Conservation (phyloP, 768 basidiomycete genomes). For the Saitozyma sp. region DNA sequence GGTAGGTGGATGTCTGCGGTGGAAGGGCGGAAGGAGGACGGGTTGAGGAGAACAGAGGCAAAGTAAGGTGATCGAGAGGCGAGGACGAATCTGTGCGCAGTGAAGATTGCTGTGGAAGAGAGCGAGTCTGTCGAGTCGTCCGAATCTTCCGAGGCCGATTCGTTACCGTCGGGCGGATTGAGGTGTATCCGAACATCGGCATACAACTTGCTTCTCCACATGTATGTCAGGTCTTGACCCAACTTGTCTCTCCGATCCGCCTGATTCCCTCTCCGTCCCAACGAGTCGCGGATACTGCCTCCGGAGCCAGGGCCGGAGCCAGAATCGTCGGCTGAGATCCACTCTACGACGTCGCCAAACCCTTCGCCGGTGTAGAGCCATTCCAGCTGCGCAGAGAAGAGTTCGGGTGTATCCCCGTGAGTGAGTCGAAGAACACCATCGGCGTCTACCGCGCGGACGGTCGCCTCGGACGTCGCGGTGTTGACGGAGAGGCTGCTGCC, state of each 20-base stretch:
- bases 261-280: slow-evolving; percentile 54
- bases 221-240: slow-evolving; percentile 88
- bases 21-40: slow-evolving; percentile 57
- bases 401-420: slow-evolving; percentile 61
- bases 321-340: slow-evolving; percentile 42
- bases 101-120: slow-evolving; percentile 76
- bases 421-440: slow-evolving; percentile 30
- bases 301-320: not conserved
- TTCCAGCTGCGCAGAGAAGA: slow-evolving; percentile 87
- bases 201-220: slow-evolving; percentile 94
- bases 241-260: slow-evolving; percentile 75
- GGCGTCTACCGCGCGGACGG: slow-evolving; percentile 8
- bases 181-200: slow-evolving; percentile 85
- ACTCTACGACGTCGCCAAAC: slow-evolving; percentile 63
- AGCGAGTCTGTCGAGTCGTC: slow-evolving; percentile 25
- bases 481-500: slow-evolving; percentile 13
- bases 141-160: slow-evolving; percentile 13
- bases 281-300: slow-evolving; percentile 53
- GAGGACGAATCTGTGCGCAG: slow-evolving; percentile 89
- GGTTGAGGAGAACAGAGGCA: slow-evolving; percentile 68
- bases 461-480: slow-evolving; percentile 11
- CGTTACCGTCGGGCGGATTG: not conserved
- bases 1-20: slow-evolving; percentile 63
- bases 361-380: slow-evolving; percentile 89
- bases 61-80: slow-evolving; percentile 88